Evolutionary conservation across 768 basidiomycete species (phyloP), one percentile per base, ranked within the genome.

Genomic region (Sutorius australiensis): DNA sequence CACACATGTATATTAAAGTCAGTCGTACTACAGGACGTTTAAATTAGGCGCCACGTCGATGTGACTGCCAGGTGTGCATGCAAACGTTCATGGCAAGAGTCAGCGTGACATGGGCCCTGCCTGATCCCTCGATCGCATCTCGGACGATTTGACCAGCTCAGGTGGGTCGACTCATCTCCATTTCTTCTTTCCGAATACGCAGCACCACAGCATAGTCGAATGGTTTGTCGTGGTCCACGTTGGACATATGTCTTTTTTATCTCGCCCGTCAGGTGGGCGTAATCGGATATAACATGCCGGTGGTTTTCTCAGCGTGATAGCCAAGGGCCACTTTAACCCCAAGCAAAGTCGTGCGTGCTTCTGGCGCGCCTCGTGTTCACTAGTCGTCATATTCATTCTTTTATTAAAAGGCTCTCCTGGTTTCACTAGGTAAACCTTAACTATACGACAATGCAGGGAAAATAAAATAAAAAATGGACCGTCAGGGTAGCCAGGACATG

Each of bases 281-380:
- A 39, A 31, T 40, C 24, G 37, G 50, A 46, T 31, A 47, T 53
- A 21, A 32, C 21, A 37, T 44, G 40, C 32, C 34, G 6, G n/a
- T 27, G 4, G 31, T 1, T 48, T 43, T 52, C 43, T 44, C 44
- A 50, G 48, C 50, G 30, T 36, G 21, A 43, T 36, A 11, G 46
- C 34, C 46, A 36, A 47, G 33, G 24, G 11, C 36, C 33, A 34
- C 62, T 59, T 59, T 67, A 53, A 30, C 47, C 53, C 65, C 65
- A 65, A 62, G 57, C 50, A 58, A 52, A 38, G 56, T 55, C 55
- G 54, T 43, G 49, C 30, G 52, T 31, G 48, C 63, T 66, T 68
- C 68, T 67, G 56, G 63, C 60, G 51, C 48, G 48, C 68, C 66
- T 70, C 66, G 57, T 67, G 66, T 64, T 51, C 36, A 13, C 12